A percentile compares a stretch with the other conserved stretches of the same genome.
phyloP scores from a whole-genome alignment of 306 rosid species.

The Alnus rubra region DNA sequence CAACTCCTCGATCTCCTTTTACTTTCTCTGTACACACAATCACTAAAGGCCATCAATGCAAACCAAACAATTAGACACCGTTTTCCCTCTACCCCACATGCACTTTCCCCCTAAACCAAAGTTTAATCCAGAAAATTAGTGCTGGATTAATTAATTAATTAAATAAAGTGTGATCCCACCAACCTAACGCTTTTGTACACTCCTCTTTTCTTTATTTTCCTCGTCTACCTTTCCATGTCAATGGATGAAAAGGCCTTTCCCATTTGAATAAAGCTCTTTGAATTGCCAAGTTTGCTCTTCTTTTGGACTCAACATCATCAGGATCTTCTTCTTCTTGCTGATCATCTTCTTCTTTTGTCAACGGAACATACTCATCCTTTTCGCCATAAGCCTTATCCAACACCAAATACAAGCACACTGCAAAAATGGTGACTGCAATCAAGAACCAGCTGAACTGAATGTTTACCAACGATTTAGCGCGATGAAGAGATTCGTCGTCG shows the following conservation, averaged over 20 bases:
- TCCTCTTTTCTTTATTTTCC: no score
- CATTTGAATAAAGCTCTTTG: conserved; percentile 48
- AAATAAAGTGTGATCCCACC: conserved; percentile 25
- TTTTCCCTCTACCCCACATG: not conserved
- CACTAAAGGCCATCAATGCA: not conserved
- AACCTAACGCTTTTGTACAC: conserved; percentile 17
- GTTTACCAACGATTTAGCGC: conserved; percentile 62
- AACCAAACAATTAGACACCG: not conserved
- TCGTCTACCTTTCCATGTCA: conserved; percentile 58
- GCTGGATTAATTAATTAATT: conserved; percentile 24
- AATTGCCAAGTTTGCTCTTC: conserved; percentile 22
- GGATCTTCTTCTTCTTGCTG: conserved; percentile 31
- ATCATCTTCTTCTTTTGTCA: conserved; percentile 36
- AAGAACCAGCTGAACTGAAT: conserved; percentile 75
- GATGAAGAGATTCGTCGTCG: conserved; percentile 42
- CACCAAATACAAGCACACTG: conserved; percentile 41
- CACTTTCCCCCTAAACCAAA: not conserved
- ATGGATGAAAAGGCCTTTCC: conserved; percentile 34
- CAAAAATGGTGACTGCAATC: conserved; percentile 40
- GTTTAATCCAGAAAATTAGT: conserved; percentile 7
- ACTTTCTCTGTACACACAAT: not conserved
- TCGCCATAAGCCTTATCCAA: conserved; percentile 41
- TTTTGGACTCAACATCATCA: conserved; percentile 70
- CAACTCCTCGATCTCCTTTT: not conserved
- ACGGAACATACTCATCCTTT: conserved; percentile 38